phyloP scores from a whole-genome alignment of 1,284 basidiomycete species.

The Pterulicium gracile region DNA sequence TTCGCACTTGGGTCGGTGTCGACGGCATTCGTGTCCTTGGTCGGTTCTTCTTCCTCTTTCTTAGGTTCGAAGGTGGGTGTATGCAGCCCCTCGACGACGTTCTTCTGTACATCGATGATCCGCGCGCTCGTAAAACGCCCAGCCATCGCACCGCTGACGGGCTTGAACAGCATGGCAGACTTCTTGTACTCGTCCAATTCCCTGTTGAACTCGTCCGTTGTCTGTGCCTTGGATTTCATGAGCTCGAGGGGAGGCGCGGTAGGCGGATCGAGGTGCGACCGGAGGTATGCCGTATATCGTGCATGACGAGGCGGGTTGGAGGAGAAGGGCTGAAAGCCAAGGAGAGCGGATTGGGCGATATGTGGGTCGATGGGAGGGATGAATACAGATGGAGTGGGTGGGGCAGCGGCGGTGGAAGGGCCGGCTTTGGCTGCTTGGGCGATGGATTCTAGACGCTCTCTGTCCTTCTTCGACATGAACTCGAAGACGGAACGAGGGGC shows the following conservation, averaged over 20 bases:
- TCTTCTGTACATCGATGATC: constrained; percentile 50
- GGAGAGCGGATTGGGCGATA: constrained; percentile 78
- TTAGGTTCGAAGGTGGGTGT: constrained; percentile 41
- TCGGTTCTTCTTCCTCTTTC: constrained; percentile 23
- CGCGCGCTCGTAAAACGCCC: constrained; percentile 80
- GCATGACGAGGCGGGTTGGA: constrained; percentile 72
- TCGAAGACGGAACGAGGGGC: constrained; percentile 82
- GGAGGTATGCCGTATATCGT: constrained; percentile 78
- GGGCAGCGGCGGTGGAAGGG: constrained; percentile 14
- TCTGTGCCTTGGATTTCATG: constrained; percentile 29
- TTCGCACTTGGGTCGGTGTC: constrained; percentile 44
- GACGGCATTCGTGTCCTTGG: background rate
- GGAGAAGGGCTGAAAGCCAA: constrained; percentile 85
- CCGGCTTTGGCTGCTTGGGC: constrained; percentile 15
- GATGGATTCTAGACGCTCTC: constrained; percentile 61
- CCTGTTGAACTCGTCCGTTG: constrained; percentile 59
- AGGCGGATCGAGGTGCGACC: constrained; percentile 50
- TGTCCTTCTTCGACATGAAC: constrained; percentile 85
- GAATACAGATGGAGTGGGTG: constrained; percentile 23
- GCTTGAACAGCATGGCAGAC: constrained; percentile 84
- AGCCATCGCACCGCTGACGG: constrained; percentile 87
- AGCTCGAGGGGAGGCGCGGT: constrained; percentile 21
- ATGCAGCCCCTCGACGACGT: constrained; percentile 66
- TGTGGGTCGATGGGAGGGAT: constrained; percentile 64
- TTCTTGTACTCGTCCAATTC: constrained; percentile 85